Conservation (phyloP, 2,329 filamentous ascomycete species). For the Ophiostoma ulmi region DNA sequence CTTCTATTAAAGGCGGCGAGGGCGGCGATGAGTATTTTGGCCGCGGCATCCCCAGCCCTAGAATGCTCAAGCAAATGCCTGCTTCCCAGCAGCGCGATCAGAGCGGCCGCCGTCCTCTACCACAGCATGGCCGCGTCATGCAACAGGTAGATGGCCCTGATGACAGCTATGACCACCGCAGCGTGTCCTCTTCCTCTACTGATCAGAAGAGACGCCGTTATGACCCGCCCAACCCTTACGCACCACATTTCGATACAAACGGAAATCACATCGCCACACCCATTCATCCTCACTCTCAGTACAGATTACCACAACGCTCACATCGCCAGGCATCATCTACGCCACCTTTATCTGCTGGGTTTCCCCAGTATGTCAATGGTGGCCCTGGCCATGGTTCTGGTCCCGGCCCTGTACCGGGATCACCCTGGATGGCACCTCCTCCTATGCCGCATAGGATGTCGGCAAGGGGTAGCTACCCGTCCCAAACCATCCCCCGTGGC, state of each 20-base stretch:
- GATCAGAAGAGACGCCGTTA: conserved; percentile 61
- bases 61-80: background rate
- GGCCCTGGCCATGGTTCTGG: background rate
- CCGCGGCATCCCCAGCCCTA: background rate
- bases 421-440: conserved; percentile 27
- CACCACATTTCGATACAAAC: conserved; percentile 8
- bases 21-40: background rate
- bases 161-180: conserved; percentile 34
- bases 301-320: conserved; percentile 11
- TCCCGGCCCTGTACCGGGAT: conserved; percentile 1
- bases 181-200: conserved; percentile 44
- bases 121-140: conserved; percentile 1
- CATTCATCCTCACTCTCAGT: background rate
- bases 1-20: background rate
- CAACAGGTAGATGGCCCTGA: conserved; percentile 26
- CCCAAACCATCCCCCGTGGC: background rate
- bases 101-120: conserved; percentile 20
- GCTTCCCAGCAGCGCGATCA: background rate
- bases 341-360: conserved; percentile 51
- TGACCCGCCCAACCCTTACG: conserved; percentile 34
- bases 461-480: background rate
- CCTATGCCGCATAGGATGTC: conserved; percentile 29
- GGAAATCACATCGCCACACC: background rate
- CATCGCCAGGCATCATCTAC: conserved; percentile 31
- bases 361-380: background rate